Evolutionary conservation across 495 filamentous ascomycete species (phyloP).

Genomic region (Penicillium cinerascens): DNA sequence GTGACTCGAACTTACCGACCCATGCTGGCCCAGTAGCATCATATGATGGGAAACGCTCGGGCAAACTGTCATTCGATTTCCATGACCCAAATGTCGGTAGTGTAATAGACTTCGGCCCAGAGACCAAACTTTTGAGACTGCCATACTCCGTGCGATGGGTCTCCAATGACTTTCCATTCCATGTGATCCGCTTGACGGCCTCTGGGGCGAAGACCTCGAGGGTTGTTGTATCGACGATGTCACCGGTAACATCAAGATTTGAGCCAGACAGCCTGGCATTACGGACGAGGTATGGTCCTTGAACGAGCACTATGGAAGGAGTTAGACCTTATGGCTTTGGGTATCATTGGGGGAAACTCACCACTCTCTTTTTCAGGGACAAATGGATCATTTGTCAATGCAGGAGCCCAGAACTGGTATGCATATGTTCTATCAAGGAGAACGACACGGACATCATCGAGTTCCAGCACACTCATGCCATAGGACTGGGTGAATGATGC

Average conservation of each 20-base stretch:
- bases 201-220: slow-evolving; percentile 61
- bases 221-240: slow-evolving; percentile 57
- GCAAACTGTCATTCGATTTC: slow-evolving; percentile 65
- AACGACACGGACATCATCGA: slow-evolving; percentile 44
- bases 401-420: slow-evolving; percentile 55
- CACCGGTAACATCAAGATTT: slow-evolving; percentile 56
- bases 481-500: slow-evolving; percentile 41
- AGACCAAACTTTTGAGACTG: slow-evolving; percentile 46
- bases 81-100: slow-evolving; percentile 57
- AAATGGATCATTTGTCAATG: slow-evolving; percentile 48
- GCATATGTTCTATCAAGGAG: slow-evolving; percentile 51
- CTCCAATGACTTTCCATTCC: slow-evolving; percentile 50
- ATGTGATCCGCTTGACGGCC: slow-evolving; percentile 42
- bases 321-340: not conserved
- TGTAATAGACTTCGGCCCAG: slow-evolving; percentile 37
- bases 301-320: slow-evolving; percentile 47
- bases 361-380: slow-evolving; percentile 43
- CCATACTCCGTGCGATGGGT: slow-evolving; percentile 41
- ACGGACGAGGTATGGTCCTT: slow-evolving; percentile 64
- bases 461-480: slow-evolving; percentile 46
- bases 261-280: slow-evolving; percentile 45
- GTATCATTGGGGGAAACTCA: slow-evolving; percentile 14
- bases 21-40: slow-evolving; percentile 57
- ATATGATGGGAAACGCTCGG: slow-evolving; percentile 58
- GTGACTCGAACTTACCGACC: slow-evolving; percentile 40